Evolutionary conservation across 208 protist genomes (phyloP), one percentile per base, ranked within the genome.

Genomic region (Trypanosoma brucei): DNA sequence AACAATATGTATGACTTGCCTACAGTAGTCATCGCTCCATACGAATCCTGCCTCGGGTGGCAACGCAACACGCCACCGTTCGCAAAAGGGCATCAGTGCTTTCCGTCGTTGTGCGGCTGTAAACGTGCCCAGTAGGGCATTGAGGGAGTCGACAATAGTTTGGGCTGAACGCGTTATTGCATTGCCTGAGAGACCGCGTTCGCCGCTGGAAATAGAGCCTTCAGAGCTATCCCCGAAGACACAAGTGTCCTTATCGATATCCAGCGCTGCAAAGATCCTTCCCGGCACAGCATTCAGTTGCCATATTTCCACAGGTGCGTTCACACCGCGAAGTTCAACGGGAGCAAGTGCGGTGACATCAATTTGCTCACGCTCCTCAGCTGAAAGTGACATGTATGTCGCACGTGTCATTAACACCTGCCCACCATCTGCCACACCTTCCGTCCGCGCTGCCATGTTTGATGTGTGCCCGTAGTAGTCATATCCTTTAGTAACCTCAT

Each of bases 231-330:
- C 22, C 22, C 22, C 22, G 22, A 22, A 22, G 22, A 22, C 22
- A 22, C 22, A 22, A 22, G 22, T 22, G 22, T 22, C 22, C 22
- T 22, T 22, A 22, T 22, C 22, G 22, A 22, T 22, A 22, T 22
- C 22, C 22, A 22, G 22, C 22, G 46, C 31, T 39, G 59, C 59
- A 64, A 64, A 68, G 14, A 42, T 40, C 30, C 78, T 73, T 3
- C 78, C 78, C 1, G 58, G 55, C 55, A 81, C 66, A 5, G 59
- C 49, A 62, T 81, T 72, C 55, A 84, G 64, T 70, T 84, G 75
- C 59, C 68, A 81, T 66, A 84, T 84, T 53, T 72, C 66, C 55
- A 83, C 74, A 3, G 62, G 57, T 45, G 61, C 65, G 51, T 70
- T 68, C 56, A 79, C 78, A 8, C 78, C 78, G 34, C 78, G 78